Evolutionary conservation across 176 grass and related monocot species (phyloP), one percentile per base, ranked within the genome.

Genomic region (Cenchrus americanus): DNA sequence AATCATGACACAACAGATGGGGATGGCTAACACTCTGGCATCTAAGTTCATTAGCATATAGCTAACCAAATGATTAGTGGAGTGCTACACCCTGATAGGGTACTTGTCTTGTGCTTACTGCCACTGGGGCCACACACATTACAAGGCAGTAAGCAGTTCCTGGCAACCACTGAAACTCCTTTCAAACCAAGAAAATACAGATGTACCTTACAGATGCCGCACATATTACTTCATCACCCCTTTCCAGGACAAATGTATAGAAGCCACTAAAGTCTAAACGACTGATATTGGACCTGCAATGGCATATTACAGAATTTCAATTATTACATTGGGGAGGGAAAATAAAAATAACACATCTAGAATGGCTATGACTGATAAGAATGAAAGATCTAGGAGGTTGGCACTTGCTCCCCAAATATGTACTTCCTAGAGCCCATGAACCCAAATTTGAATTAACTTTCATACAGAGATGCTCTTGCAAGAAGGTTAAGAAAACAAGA

Each of bases 201-300:
- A 46, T 54, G 22, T 87, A 98, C 96, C 96, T 92, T 69, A 98
- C 69, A 90, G 91, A 94, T 86, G 96, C 96, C 5, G 77, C 77
- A 27, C 1, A 92, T 73, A 98, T 98, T 66, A 98, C 92, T 96
- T 98, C 96, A 81, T 94, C 96, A 82, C 92, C 89, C 43, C 77
- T 77, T 78, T 98, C 93, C 80, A 98, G 86, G 69, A 98, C 85
- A 87, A 98, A 96, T 42, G 96, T 85, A 79, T 98, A 96, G 86
- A 98, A 98, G 23, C 87, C 89, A 74, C 87, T 84, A 75, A 94
- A 98, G 80, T 98, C 80, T 87, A 98, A 86, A 78, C 96, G 85
- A 85, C 69, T 90, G 91, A 95, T 90, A 92, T 98, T 86, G 18
- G 96, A 98, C 64, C 96, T 98, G 86, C 79, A 86, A 71, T 42